Percentiles rank a stretch among this genome's conserved stretches.
phyloP scores from a whole-genome alignment of 345 rosid genomes.

The Gossypium anomalum region DNA sequence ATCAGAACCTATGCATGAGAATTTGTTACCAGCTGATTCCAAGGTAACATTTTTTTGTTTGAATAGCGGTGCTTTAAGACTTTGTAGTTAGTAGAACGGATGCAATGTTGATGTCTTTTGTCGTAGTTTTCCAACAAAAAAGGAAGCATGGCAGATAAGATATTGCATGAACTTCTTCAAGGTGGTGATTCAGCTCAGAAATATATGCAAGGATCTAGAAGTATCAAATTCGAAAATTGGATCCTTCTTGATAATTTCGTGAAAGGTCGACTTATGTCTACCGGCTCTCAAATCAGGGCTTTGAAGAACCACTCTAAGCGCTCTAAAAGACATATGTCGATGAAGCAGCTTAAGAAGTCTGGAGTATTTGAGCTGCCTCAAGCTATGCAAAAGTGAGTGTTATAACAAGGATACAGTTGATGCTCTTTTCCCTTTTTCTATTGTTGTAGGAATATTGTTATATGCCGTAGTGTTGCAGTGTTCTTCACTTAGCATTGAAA shows the following conservation, averaged over 20 bases:
- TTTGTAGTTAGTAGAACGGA: neutral
- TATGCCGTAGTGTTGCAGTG: neutral
- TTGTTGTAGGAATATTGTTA: neutral
- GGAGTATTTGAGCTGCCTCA: conserved; percentile 52
- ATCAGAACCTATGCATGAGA: conserved; percentile 49
- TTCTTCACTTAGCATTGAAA: neutral
- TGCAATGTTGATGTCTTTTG: neutral
- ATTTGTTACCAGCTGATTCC: conserved; percentile 39
- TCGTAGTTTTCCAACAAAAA: conserved; percentile 50
- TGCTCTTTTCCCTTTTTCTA: neutral
- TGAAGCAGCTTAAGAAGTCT: conserved; percentile 64
- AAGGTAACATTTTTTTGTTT: conserved; percentile 36
- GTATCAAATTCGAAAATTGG: conserved; percentile 56
- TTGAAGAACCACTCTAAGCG: conserved; percentile 60
- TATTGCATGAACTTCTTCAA: conserved; percentile 68
- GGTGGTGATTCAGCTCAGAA: conserved; percentile 80
- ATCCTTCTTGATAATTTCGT: conserved; percentile 81
- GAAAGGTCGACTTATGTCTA: conserved; percentile 39
- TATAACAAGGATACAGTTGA: neutral
- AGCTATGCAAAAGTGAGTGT: conserved; percentile 54
- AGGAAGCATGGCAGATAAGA: conserved; percentile 49
- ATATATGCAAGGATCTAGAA: conserved; percentile 67
- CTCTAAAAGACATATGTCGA: conserved; percentile 72
- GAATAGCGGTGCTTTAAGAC: neutral
- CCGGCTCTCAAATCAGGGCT: conserved; percentile 37